A percentile compares a stretch with the other conserved stretches of the same genome.
Conservation (phyloP, 441 rosid species). For the Jatropha podagrica region DNA sequence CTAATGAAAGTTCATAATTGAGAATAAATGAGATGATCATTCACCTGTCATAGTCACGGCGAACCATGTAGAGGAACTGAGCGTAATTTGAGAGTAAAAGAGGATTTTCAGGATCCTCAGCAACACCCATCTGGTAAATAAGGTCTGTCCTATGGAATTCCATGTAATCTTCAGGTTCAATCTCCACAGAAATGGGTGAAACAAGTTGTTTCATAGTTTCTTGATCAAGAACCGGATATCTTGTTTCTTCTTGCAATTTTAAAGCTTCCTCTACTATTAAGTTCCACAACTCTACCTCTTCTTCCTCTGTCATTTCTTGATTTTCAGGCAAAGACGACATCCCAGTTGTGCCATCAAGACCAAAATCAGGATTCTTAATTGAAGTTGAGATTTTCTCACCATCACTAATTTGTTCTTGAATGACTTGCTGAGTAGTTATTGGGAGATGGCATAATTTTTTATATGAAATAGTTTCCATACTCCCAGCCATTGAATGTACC, state of each 20-base stretch:
- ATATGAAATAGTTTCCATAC: slow-evolving; percentile 19
- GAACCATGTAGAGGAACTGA: slow-evolving; percentile 60
- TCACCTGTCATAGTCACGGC: slow-evolving; percentile 66
- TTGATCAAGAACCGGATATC: slow-evolving; percentile 33
- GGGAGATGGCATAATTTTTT: slow-evolving; percentile 4
- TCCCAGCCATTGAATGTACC: slow-evolving; percentile 53
- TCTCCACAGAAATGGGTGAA: slow-evolving; percentile 38
- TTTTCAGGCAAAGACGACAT: slow-evolving; percentile 1
- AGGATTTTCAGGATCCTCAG: slow-evolving; percentile 60
- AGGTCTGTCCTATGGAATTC: slow-evolving; percentile 53
- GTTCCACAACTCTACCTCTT: slow-evolving; percentile 55
- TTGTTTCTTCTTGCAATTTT: slow-evolving; percentile 32
- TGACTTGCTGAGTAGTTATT: slow-evolving; percentile 12
- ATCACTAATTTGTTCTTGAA: slow-evolving; percentile 11
- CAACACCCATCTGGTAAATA: slow-evolving; percentile 50
- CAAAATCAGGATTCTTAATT: not conserved
- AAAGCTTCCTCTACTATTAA: slow-evolving; percentile 50
- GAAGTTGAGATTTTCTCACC: slow-evolving; percentile 3
- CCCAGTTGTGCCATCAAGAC: not conserved
- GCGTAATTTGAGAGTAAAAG: slow-evolving; percentile 73
- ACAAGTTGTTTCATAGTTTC: slow-evolving; percentile 38
- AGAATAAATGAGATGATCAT: not conserved
- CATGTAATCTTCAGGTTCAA: slow-evolving; percentile 48
- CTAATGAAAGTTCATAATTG: not conserved
- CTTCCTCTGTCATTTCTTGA: slow-evolving; percentile 27